Base-by-base conservation (phyloP, 352 stramenopile species). In the Globisporangium spiculum region DNA sequence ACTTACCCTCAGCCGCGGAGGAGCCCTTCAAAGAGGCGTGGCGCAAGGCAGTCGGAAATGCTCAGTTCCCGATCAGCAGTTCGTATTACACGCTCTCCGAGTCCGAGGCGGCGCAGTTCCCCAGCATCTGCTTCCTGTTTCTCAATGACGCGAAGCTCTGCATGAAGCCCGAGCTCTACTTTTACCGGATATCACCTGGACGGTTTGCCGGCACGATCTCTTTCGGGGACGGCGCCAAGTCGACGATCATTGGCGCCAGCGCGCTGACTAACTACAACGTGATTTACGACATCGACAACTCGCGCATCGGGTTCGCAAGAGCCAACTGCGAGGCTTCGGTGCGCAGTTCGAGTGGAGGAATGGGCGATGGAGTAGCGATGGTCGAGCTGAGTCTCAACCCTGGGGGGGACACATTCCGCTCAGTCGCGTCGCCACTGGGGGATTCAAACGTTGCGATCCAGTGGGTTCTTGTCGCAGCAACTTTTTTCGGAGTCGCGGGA, bases 251-350 rank as follows among this genome's bases (percentile, higher is more conserved):
- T 24, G 85, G 87, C 1, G 85, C 87, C 32, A 93, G 79, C 22
- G 79, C 85, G 1, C 62, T 93, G 44, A 74, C 75, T 22, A 76
- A 79, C 53, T 82, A 95, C 75, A 89, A 93, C 54, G 80, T 94
- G 54, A 83, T 95, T 67, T 93, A 93, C 64, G 85, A 93, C 66
- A 73, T 88, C 10, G 84, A 91, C 55, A 92, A 90, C 38, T 66
- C 83, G 32, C 85, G 85, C 24, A 77, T 93, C 4, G 87, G 84
- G 5, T 83, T 95, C 44, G 81, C 77, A 1, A 38, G 70, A 57
- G 87, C 87, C 1, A 73, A 81, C 61, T 94, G 84, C 38, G 78
- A 91, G 36, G 60, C 60, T 2, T 59, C 58, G 1, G 27, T 52
- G 34, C 27, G 61, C 10, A 50, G 41, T n/a, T 20, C 14, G 7